Evolutionary conservation across 805 yeast species (phyloP), one percentile per base, ranked within the genome.

Genomic region (Sungouiozyma ichnusensis): DNA sequence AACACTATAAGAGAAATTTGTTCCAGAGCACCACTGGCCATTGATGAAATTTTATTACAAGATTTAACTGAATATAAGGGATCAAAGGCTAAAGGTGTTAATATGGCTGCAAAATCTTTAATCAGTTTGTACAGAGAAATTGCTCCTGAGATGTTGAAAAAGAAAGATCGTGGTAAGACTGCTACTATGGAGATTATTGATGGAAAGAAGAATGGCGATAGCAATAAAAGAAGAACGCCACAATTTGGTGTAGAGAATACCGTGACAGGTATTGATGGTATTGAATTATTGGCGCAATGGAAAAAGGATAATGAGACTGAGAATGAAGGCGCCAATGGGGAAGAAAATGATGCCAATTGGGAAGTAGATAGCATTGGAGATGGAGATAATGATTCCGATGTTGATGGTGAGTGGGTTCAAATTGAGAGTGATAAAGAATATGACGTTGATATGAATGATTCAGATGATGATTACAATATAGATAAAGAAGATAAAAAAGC

Each of bases 1-100:
- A 92, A 92, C 63, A 85, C 97, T 3, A 90, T 90, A 45, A 73
- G 97, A 53, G 98, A 92, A 64, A 86, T 92, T 44, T 72, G 88
- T 48, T 65, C 95, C 2, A 80, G 99, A 70, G 94, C 94, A 9
- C 97, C 98, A 14, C 70, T 90, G 49, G 95, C 97, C 19, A 87
- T 92, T 53, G 97, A 87, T 41, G 80, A 83, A 42, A 77, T 88
- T 2, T 67, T 92, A 40, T 68, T 92, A 46, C 97, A 88, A 52
- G 99, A 92, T 65, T 72, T 92, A 58, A 73, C 82, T 7, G 95
- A 79, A 48, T 92, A 92, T 64, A 85, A 83, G 60, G 94, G 94
- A 3, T 87, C 97, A 20, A 92, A 92, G 63, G 73, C 96, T 35
- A 92, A 92, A 66, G 78, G 95, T 13, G 99, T 92, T 20, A 79